These are phyloP conservation scores for Auriculariales sp. DNA, from an alignment of 768 basidiomycete species.

Conservation along the genomic window DNA sequence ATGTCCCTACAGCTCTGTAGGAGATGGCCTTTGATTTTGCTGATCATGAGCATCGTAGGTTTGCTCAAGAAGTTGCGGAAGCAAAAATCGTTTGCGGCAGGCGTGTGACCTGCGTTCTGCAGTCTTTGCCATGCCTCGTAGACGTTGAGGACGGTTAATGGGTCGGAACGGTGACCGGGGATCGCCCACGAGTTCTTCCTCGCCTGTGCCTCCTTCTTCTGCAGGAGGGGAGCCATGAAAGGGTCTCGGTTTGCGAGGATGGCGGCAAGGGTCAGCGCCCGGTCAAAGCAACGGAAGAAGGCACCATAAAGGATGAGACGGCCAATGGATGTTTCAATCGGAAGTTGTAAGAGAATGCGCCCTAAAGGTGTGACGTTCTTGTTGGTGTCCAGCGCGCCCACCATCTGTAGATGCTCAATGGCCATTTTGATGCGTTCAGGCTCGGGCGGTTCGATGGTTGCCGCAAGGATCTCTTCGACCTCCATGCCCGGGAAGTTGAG, in stretches of 20 bases:
- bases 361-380: constrained; percentile 79
- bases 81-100: constrained; percentile 60
- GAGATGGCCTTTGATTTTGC: constrained; percentile 67
- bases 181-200: constrained; percentile 71
- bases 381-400: constrained; percentile 67
- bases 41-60: constrained; percentile 64
- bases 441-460: constrained; percentile 81
- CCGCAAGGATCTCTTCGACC: constrained; percentile 74
- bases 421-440: constrained; percentile 62
- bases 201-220: constrained; percentile 55
- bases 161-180: constrained; percentile 69
- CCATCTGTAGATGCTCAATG: constrained; percentile 67
- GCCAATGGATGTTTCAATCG: constrained; percentile 81
- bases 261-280: constrained; percentile 79
- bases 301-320: constrained; percentile 78
- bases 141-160: constrained; percentile 62
- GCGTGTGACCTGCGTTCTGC: constrained; percentile 50
- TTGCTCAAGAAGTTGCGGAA: constrained; percentile 77
- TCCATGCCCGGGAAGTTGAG: constrained; percentile 75
- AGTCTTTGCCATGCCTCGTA: constrained; percentile 71
- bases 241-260: constrained; percentile 83
- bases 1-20: constrained; percentile 59
- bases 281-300: constrained; percentile 86
- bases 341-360: constrained; percentile 73
- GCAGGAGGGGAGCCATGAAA: constrained; percentile 69